Evolutionary conservation across 306 rosid genomes (phyloP), one percentile per base, ranked within the genome.

Genomic region (Prinsepia uniflora): DNA sequence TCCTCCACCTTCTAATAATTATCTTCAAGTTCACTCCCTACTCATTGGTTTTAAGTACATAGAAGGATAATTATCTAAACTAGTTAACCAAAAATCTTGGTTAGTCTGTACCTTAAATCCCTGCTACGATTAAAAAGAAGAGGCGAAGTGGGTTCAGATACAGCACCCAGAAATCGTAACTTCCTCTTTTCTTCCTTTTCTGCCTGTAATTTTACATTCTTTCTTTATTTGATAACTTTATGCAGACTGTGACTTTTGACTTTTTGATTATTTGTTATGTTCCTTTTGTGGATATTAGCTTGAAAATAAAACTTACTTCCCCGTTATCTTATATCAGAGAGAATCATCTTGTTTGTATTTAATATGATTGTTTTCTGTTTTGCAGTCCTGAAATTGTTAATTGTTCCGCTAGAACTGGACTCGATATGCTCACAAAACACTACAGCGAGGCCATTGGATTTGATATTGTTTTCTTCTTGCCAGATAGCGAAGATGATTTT

Each of bases 381-480:
- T 85, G 96, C 92, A 95, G 99, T 57, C 99, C 99, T 42, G 96
- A 86, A 75, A 76, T 85, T 72, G 96, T 95, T 70, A 96, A 95
- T 77, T 95, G 99, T 84, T 95, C 99, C 11, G 99, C 99, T 62
- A 89, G 99, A 79, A 95, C 99, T 8, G 99, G 99, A 70, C 72
- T 95, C 86, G 99, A 91, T 84, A 84, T 86, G 87, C 96, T 95
- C 42, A 71, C 91, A 30, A 85, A 88, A 76, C 99, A 95, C 81
- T 95, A 89, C 65, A 90, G 96, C 8, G 99, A 95, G 69, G 99
- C 99, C 60, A 80, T 86, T 76, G 99, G 91, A 65, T 95, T 89
- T 61, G 96, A 95, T 47, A 84, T 88, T 61, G 96, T 95, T 65
- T 95, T 95, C 87, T 95, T 95, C 88, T 81, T 95, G 69, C 99